phyloP scores from a whole-genome alignment of 805 yeast genomes.

The Vanderwaltozyma polyspora region DNA sequence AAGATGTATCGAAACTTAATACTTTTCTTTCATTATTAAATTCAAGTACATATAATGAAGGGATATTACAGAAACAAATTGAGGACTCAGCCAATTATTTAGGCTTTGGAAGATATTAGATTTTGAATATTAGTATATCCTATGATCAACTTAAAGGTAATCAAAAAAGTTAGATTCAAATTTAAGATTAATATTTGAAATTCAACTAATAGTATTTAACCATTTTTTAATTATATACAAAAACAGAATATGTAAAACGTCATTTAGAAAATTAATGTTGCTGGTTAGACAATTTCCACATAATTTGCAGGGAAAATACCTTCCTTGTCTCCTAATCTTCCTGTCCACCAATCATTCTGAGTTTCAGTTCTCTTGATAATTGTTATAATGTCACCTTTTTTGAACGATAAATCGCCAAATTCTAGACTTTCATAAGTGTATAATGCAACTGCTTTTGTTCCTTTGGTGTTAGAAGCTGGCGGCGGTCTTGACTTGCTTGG shows the following conservation, averaged over 20 bases:
- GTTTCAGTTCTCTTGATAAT: slow-evolving; percentile 78
- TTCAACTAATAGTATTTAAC: too few species aligned
- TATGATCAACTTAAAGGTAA: too few species aligned
- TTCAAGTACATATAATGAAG: slow-evolving; percentile 16
- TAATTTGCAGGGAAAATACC: slow-evolving; percentile 98
- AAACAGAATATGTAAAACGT: background rate
- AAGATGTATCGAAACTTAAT: slow-evolving; percentile 17
- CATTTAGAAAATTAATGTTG: too few species aligned
- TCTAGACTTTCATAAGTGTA: slow-evolving; percentile 87
- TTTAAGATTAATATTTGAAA: too few species aligned
- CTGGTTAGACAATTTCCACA: slow-evolving; percentile 58
- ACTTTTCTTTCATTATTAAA: slow-evolving; percentile 14
- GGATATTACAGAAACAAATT: slow-evolving; percentile 18
- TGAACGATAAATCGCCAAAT: slow-evolving; percentile 83
- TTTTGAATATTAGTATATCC: background rate
- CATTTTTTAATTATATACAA: background rate
- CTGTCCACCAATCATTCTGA: slow-evolving; percentile 98
- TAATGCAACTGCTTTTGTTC: slow-evolving; percentile 79
- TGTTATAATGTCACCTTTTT: slow-evolving; percentile 87
- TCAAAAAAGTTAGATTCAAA: too few species aligned
- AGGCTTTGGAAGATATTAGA: slow-evolving; percentile 11
- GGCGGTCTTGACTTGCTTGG: background rate
- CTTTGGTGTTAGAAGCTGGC: background rate
- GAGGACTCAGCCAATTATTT: slow-evolving; percentile 17
- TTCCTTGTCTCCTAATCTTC: slow-evolving; percentile 66